These are phyloP conservation scores for Arabidopsis lyrata DNA, from an alignment of 441 rosid species.

Conservation along the genomic window DNA sequence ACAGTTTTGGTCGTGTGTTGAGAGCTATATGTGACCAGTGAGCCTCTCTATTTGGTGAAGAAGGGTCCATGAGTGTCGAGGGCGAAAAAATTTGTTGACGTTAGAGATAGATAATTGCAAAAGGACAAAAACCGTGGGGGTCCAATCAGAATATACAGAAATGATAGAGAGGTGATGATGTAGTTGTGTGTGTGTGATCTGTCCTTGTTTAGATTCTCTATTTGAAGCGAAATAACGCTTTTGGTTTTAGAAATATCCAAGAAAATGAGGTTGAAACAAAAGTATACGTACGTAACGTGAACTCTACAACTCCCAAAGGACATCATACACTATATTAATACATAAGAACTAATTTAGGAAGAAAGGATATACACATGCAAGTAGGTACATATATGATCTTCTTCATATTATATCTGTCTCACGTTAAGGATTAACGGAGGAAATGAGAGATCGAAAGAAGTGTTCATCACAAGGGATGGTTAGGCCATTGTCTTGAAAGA, in stretches of 20 bases:
- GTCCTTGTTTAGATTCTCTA: slow-evolving; percentile 15
- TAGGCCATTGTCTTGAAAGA: slow-evolving; percentile 83
- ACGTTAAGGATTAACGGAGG: slow-evolving; percentile 18
- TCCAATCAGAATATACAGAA: slow-evolving; percentile 29
- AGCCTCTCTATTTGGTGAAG: slow-evolving; percentile 25
- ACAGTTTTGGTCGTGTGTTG: slow-evolving; percentile 36
- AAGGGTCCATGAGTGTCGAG: slow-evolving; percentile 40
- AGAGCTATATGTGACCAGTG: slow-evolving; percentile 13
- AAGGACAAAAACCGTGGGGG: slow-evolving; percentile 17
- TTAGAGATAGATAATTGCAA: slow-evolving; percentile 33
- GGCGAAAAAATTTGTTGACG: slow-evolving; percentile 16
- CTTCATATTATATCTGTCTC: background rate
- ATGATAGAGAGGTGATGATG: slow-evolving; percentile 2
- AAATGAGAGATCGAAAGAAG: slow-evolving; percentile 65
- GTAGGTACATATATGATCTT: slow-evolving; percentile 1
- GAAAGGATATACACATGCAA: slow-evolving; percentile 25
- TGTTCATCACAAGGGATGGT: slow-evolving; percentile 93
- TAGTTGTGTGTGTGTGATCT: background rate
- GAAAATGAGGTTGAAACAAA: slow-evolving; percentile 2
- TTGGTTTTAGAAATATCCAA: slow-evolving; percentile 3
- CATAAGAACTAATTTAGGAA: slow-evolving; percentile 22
- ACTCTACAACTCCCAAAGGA: slow-evolving; percentile 36
- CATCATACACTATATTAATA: slow-evolving; percentile 20
- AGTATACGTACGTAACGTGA: slow-evolving; percentile 19
- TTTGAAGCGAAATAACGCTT: background rate